Evolutionary conservation across 495 filamentous ascomycete species (phyloP).

Genomic region (Daldinia loculata): DNA sequence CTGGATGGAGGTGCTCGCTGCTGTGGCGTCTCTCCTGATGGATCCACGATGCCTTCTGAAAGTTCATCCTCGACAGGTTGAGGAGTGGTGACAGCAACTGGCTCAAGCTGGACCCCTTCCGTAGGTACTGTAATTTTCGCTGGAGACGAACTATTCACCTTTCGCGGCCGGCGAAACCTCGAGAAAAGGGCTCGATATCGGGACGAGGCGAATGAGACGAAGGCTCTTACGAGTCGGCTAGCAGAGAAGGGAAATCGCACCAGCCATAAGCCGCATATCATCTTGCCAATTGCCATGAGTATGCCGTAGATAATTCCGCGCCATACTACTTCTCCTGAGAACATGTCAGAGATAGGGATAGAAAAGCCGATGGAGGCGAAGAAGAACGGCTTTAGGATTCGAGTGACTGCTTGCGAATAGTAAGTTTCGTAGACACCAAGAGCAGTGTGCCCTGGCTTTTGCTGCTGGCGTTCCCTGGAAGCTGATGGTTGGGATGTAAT

Average conservation of each 20-base stretch:
- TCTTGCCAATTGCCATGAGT: slow-evolving; percentile 74
- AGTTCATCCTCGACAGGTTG: not conserved
- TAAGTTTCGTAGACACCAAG: slow-evolving; percentile 64
- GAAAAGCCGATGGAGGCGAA: slow-evolving; percentile 85
- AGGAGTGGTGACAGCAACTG: not conserved
- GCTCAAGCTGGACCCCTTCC: not conserved
- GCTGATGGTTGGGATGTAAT: not conserved
- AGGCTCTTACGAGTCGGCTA: not conserved
- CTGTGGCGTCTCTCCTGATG: not conserved
- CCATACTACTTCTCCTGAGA: slow-evolving; percentile 70
- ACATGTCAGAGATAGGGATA: slow-evolving; percentile 77
- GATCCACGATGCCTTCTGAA: not conserved
- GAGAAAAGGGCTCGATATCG: slow-evolving; percentile 14
- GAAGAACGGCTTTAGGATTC: slow-evolving; percentile 76
- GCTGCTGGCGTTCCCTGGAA: not conserved
- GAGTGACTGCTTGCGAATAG: slow-evolving; percentile 58
- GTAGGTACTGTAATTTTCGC: not conserved
- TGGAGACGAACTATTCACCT: not conserved
- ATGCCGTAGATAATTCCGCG: slow-evolving; percentile 74
- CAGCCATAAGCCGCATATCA: slow-evolving; percentile 69
- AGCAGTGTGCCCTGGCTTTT: slow-evolving; percentile 42
- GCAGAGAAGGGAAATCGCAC: slow-evolving; percentile 54
- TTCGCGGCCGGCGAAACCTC: slow-evolving; percentile 5
- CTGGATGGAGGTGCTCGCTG: not conserved
- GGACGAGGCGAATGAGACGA: slow-evolving; percentile 14